Conservation (phyloP, 306 rosid species). For the Sophora flavescens region DNA sequence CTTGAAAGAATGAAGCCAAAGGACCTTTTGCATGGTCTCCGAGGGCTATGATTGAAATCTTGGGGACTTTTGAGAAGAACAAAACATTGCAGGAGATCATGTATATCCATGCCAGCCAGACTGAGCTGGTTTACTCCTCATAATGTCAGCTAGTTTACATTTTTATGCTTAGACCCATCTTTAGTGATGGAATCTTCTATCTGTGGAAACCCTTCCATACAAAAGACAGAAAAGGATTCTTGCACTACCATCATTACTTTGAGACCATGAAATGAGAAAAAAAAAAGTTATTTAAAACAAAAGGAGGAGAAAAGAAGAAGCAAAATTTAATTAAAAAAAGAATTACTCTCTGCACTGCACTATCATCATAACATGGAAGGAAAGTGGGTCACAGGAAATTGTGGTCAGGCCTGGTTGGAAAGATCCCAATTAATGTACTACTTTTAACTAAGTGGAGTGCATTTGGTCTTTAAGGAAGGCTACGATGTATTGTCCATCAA, state of each 20-base stretch:
- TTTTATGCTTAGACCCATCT: conserved; percentile 73
- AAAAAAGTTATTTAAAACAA: not conserved
- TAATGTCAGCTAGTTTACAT: conserved; percentile 68
- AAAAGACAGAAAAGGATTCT: conserved; percentile 50
- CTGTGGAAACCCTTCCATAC: conserved; percentile 53
- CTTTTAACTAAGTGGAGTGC: conserved; percentile 48
- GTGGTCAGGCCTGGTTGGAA: conserved; percentile 56
- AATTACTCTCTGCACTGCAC: conserved; percentile 38
- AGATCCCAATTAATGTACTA: conserved; percentile 46
- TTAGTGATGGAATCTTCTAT: conserved; percentile 75
- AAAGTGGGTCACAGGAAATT: conserved; percentile 56
- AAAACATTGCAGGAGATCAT: conserved; percentile 49
- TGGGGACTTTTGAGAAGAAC: conserved; percentile 75
- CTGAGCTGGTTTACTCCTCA: conserved; percentile 65
- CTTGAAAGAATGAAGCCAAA: conserved; percentile 66
- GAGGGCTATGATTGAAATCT: conserved; percentile 78
- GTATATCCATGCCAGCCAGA: conserved; percentile 66
- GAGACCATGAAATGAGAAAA: conserved; percentile 29
- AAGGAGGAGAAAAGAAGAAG: conserved; percentile 21
- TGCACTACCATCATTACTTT: conserved; percentile 63
- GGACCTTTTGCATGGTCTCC: conserved; percentile 97
- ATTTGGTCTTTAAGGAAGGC: no score
- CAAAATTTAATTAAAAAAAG: not conserved
- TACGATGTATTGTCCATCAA: no score
- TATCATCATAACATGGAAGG: conserved; percentile 61